These are phyloP conservation scores for Hypoxylon sp. DNA, from an alignment of 2,329 filamentous ascomycete genomes.

Conservation along the genomic window DNA sequence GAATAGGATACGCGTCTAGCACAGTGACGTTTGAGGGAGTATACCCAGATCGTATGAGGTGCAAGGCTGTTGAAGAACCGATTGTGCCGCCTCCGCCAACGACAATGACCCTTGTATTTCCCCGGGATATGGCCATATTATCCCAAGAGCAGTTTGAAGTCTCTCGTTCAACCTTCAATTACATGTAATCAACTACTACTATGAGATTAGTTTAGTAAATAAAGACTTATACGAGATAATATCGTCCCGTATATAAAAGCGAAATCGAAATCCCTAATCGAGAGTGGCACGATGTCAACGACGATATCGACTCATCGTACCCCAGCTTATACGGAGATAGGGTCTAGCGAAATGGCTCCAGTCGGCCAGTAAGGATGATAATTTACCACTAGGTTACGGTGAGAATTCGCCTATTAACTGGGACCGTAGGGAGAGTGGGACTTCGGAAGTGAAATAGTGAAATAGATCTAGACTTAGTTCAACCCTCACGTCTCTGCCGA, in stretches of 20 bases:
- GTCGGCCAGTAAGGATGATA: conserved; percentile 22
- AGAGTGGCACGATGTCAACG: conserved; percentile 34
- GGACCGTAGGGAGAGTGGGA: conserved; percentile 32
- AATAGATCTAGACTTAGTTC: conserved; percentile 6
- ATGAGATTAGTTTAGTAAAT: conserved; percentile 15
- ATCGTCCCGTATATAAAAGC: not conserved
- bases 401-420: conserved; percentile 29
- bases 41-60: conserved; percentile 61
- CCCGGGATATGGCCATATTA: conserved; percentile 48
- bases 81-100: conserved; percentile 65
- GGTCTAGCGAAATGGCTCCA: conserved; percentile 1
- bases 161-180: conserved; percentile 1
- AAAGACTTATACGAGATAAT: not conserved
- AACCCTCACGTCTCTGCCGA: conserved; percentile 11
- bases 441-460: conserved; percentile 15
- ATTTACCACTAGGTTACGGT: conserved; percentile 32
- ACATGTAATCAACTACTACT: not conserved
- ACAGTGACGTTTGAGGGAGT: conserved; percentile 61
- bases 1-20: conserved; percentile 62
- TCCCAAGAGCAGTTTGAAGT: not conserved
- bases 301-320: conserved; percentile 25
- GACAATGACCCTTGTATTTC: conserved; percentile 55
- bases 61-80: conserved; percentile 63
- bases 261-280: conserved; percentile 23
- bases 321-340: conserved; percentile 7